These are phyloP conservation scores for Tolypocladium album DNA, from an alignment of 2,329 filamentous ascomycete species.

Conservation along the genomic window DNA sequence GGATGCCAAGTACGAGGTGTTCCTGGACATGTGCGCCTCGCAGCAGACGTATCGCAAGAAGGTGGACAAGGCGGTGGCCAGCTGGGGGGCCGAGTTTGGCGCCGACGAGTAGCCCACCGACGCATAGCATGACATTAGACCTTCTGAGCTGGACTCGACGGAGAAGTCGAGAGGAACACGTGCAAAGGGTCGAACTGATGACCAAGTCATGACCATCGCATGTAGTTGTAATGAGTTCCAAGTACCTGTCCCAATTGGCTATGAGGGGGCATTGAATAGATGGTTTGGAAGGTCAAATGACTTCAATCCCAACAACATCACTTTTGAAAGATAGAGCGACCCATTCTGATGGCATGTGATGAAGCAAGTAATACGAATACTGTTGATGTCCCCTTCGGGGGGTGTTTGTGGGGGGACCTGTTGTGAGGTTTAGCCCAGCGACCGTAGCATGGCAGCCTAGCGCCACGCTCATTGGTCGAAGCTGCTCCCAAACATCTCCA, in stretches of 20 bases:
- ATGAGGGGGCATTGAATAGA: background rate
- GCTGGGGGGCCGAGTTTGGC: conserved; percentile 21
- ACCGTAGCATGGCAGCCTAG: background rate
- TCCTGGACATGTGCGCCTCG: conserved; percentile 79
- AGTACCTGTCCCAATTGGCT: background rate
- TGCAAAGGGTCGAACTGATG: background rate
- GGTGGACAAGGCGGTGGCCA: conserved; percentile 53
- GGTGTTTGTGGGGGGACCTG: background rate
- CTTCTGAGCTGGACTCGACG: background rate
- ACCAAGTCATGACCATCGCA: background rate
- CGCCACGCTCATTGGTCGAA: conserved; percentile 19
- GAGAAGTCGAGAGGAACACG: background rate
- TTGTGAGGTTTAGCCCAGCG: background rate
- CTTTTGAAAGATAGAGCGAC: background rate
- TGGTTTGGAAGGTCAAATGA: background rate
- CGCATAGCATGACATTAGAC: background rate
- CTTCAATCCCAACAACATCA: background rate
- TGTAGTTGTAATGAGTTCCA: conserved; percentile 1
- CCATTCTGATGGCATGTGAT: background rate
- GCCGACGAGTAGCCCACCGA: conserved; percentile 6
- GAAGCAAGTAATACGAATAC: background rate
- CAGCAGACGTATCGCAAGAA: conserved; percentile 74
- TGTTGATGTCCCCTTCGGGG: background rate
- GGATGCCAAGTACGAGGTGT: conserved; percentile 87
- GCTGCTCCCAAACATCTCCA: conserved; percentile 16